Conservation (phyloP, 176 grass and related monocot species). For the Aechmea fasciata region DNA sequence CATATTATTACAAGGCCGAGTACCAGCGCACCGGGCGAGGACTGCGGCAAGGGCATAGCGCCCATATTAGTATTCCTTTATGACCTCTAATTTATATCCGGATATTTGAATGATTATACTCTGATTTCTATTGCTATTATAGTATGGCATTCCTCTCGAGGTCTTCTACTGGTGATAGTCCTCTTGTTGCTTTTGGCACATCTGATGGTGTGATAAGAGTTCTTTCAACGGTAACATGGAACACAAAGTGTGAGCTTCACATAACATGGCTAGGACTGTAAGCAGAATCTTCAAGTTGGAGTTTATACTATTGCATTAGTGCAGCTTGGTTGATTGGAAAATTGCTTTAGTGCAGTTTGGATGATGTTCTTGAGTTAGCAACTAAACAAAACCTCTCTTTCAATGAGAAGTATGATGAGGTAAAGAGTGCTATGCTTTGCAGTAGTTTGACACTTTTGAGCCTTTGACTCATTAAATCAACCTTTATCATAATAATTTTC, state of each 20-base stretch:
- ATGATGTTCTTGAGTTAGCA: constrained; percentile 59
- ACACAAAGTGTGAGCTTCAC: no score
- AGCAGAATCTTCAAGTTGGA: no score
- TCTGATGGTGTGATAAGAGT: constrained; percentile 99
- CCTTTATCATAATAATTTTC: background rate
- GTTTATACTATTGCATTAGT: no score
- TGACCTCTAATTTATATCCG: background rate
- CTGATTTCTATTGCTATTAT: constrained; percentile 9
- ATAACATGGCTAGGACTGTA: no score
- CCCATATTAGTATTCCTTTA: background rate
- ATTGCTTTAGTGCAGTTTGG: no score
- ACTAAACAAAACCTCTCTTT: constrained; percentile 67
- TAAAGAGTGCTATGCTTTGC: constrained; percentile 19
- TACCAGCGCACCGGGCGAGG: no score
- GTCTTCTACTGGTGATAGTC: constrained; percentile 78
- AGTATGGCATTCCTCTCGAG: constrained; percentile 96
- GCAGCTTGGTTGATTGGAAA: no score
- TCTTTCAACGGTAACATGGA: constrained; percentile 98
- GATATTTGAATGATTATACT: background rate
- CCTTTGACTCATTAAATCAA: background rate
- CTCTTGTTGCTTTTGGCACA: constrained; percentile 86
- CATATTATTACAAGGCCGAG: no score
- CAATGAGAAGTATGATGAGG: constrained; percentile 66
- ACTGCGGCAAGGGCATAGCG: no score
- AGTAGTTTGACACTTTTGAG: no score